phyloP scores from a whole-genome alignment of 805 yeast genomes.

The Zygoascus ofunaensis region DNA sequence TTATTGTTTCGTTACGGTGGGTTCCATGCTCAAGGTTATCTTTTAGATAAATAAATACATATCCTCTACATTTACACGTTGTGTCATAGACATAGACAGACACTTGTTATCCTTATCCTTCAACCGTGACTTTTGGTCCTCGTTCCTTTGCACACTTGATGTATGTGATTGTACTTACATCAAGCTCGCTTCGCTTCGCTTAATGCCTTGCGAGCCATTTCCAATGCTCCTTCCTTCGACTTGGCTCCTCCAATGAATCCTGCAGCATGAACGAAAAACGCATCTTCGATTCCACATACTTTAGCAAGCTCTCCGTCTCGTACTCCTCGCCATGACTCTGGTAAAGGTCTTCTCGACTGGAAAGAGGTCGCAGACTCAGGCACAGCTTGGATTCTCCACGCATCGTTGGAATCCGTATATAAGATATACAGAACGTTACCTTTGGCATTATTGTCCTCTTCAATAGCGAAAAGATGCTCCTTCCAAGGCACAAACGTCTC shows the following conservation, averaged over 20 bases:
- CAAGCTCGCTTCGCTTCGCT: too few species aligned
- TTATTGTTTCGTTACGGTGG: not conserved
- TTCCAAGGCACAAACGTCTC: conserved; percentile 90
- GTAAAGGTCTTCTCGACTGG: conserved; percentile 77
- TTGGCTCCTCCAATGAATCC: conserved; percentile 96
- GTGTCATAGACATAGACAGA: not conserved
- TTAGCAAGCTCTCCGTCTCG: conserved; percentile 76
- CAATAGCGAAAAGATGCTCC: conserved; percentile 74
- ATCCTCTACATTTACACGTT: not conserved
- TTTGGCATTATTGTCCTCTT: conserved; percentile 36
- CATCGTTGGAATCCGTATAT: conserved; percentile 59
- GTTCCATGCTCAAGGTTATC: not conserved
- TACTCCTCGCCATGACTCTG: conserved; percentile 90
- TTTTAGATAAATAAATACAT: conserved; percentile 1
- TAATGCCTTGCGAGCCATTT: conserved; percentile 51
- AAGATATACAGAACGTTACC: conserved; percentile 65
- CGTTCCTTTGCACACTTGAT: not conserved
- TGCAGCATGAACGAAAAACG: conserved; percentile 86
- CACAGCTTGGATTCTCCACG: conserved; percentile 87
- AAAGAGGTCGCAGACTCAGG: conserved; percentile 73
- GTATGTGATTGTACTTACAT: too few species aligned
- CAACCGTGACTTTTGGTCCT: too few species aligned
- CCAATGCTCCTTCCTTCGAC: conserved; percentile 65
- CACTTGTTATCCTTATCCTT: not conserved
- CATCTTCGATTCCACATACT: conserved; percentile 71